These are phyloP conservation scores for Naganishia onofrii DNA, from an alignment of 768 basidiomycete species.

Conservation along the genomic window DNA sequence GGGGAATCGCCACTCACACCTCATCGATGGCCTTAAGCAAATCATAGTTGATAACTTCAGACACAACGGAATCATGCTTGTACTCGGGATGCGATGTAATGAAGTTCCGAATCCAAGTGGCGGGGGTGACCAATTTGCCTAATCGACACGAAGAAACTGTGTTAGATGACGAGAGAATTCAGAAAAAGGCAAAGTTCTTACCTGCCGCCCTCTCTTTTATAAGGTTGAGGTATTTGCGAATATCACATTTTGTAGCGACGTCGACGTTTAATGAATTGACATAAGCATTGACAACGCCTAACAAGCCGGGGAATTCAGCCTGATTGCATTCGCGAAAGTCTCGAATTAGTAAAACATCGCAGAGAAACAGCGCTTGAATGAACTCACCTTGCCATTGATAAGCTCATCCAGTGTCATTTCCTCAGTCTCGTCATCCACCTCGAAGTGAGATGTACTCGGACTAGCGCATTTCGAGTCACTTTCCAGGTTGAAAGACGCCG, in stretches of 20 bases:
- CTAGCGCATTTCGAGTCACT: slow-evolving; percentile 9
- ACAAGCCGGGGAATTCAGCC: slow-evolving; percentile 73
- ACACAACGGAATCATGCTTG: slow-evolving; percentile 87
- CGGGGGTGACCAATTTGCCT: slow-evolving; percentile 81
- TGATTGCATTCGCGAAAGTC: slow-evolving; percentile 43
- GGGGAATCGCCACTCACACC: slow-evolving; percentile 63
- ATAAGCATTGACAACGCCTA: slow-evolving; percentile 78
- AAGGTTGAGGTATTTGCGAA: slow-evolving; percentile 75
- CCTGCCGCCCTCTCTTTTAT: slow-evolving; percentile 76
- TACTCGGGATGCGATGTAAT: slow-evolving; percentile 88
- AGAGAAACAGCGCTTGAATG: neutral
- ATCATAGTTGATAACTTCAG: slow-evolving; percentile 89
- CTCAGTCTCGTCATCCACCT: slow-evolving; percentile 66
- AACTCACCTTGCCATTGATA: slow-evolving; percentile 79
- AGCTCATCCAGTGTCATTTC: slow-evolving; percentile 91
- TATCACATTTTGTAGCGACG: slow-evolving; percentile 60
- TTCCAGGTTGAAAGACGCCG: slow-evolving; percentile 12
- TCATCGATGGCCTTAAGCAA: slow-evolving; percentile 83
- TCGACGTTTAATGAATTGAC: slow-evolving; percentile 80
- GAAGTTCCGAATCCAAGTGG: slow-evolving; percentile 90
- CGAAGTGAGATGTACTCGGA: neutral
- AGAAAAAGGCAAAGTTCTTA: slow-evolving; percentile 50
- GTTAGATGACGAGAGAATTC: neutral
- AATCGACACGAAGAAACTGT: slow-evolving; percentile 7
- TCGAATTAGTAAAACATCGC: neutral